A percentile compares a stretch with the other conserved stretches of the same genome.
Evolutionary conservation across 192 early-diverging fungal genomes (phyloP).

Genomic region (Oehlia diaphana): DNA sequence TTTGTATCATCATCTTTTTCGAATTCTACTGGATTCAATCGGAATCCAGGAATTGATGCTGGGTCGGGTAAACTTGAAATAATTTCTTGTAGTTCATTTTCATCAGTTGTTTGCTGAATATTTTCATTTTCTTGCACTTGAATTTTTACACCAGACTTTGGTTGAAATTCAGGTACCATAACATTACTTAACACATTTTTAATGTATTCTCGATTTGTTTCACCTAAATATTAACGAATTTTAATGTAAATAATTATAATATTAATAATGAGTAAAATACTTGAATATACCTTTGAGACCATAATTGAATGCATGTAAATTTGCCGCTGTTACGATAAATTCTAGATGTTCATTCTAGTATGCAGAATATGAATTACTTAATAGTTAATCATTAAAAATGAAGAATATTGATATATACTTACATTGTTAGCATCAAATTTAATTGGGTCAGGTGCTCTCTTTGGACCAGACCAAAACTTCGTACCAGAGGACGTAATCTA

Average conservation of each 20-base stretch:
- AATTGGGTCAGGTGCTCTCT: slow-evolving; percentile 86
- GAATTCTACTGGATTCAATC: slow-evolving; percentile 91
- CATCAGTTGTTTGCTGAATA: slow-evolving; percentile 50
- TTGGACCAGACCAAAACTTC: slow-evolving; percentile 96
- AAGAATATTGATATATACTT: slow-evolving; percentile 23
- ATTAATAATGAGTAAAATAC: background rate
- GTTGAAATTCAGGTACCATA: slow-evolving; percentile 79
- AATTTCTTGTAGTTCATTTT: slow-evolving; percentile 64
- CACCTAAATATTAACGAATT: slow-evolving; percentile 31
- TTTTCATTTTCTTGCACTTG: slow-evolving; percentile 90
- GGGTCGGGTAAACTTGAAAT: slow-evolving; percentile 71
- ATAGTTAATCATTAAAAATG: background rate
- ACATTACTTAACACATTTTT: slow-evolving; percentile 56
- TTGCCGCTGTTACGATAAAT: slow-evolving; percentile 89
- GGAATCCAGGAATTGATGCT: slow-evolving; percentile 76
- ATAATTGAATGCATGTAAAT: slow-evolving; percentile 96
- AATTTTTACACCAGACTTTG: slow-evolving; percentile 94
- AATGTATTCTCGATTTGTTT: slow-evolving; percentile 74
- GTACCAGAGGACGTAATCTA: slow-evolving; percentile 82
- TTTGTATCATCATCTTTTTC: slow-evolving; percentile 65
- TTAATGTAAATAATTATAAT: slow-evolving; percentile 53
- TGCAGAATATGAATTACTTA: background rate
- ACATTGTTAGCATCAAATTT: slow-evolving; percentile 77
- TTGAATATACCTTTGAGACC: slow-evolving; percentile 70
- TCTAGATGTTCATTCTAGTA: slow-evolving; percentile 73